phyloP scores from a whole-genome alignment of 2,329 filamentous ascomycete genomes.

The Helotiales sp. region DNA sequence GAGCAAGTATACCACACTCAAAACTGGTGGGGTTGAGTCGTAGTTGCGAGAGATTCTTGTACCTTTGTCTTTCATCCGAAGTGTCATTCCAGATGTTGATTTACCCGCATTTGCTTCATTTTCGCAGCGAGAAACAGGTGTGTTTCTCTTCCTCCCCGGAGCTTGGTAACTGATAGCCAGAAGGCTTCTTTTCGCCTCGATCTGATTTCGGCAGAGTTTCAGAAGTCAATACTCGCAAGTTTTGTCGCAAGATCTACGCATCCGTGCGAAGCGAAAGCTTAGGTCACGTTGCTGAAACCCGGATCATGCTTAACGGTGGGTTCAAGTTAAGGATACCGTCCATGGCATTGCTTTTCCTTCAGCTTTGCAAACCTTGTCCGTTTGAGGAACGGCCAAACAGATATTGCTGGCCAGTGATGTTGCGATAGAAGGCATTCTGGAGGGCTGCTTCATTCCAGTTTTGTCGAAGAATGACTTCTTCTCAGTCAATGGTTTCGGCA shows the following conservation, averaged over 20 bases:
- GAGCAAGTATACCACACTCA: constrained; percentile 40
- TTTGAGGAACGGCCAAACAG: constrained; percentile 20
- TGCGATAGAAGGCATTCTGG: neutral
- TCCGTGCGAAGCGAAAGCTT: constrained; percentile 34
- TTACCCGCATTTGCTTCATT: neutral
- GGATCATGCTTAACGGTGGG: constrained; percentile 16
- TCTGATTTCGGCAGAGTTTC: neutral
- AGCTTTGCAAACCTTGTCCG: constrained; percentile 27
- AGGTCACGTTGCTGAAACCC: constrained; percentile 20
- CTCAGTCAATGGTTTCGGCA: constrained; percentile 26
- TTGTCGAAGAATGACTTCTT: constrained; percentile 16
- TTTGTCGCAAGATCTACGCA: constrained; percentile 20
- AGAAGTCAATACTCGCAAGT: constrained; percentile 17
- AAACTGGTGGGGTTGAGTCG: constrained; percentile 23
- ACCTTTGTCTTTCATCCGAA: neutral
- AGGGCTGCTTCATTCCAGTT: neutral
- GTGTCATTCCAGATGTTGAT: neutral
- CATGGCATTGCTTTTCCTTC: constrained; percentile 22
- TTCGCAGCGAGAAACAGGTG: neutral
- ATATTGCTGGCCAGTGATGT: constrained; percentile 17
- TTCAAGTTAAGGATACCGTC: constrained; percentile 13
- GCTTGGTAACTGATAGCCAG: neutral
- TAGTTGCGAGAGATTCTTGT: neutral
- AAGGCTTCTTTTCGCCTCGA: neutral
- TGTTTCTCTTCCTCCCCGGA: neutral